A percentile compares a stretch with the other conserved stretches of the same genome.
Conservation (phyloP, 495 filamentous ascomycete genomes). For the Lichenothelia convexa region DNA sequence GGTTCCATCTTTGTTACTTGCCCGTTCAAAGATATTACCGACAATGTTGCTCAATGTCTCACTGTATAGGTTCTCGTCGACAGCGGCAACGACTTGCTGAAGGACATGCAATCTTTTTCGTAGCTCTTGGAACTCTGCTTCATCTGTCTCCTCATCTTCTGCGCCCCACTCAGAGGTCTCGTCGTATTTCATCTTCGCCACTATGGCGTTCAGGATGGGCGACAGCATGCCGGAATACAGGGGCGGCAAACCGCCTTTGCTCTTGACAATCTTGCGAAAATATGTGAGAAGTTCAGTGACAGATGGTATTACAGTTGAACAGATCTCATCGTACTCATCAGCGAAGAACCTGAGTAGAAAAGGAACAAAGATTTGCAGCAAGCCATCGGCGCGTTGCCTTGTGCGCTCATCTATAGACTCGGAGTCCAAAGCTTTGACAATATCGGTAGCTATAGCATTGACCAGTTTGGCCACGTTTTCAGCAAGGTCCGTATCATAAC, state of each 20-base stretch:
- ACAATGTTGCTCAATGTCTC: slow-evolving; percentile 72
- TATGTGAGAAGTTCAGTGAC: slow-evolving; percentile 79
- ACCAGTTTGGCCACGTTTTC: slow-evolving; percentile 92
- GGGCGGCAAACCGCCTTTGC: slow-evolving; percentile 37
- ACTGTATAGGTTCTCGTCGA: slow-evolving; percentile 71
- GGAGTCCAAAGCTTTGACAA: slow-evolving; percentile 57
- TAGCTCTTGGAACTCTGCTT: slow-evolving; percentile 94
- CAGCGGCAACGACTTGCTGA: slow-evolving; percentile 73
- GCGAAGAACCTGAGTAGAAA: slow-evolving; percentile 82
- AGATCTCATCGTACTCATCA: slow-evolving; percentile 95
- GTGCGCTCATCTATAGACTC: slow-evolving; percentile 36
- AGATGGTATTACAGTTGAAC: slow-evolving; percentile 80
- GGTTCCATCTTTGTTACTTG: slow-evolving; percentile 48
- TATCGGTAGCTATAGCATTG: slow-evolving; percentile 70
- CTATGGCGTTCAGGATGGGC: slow-evolving; percentile 74
- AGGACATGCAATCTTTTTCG: slow-evolving; percentile 72
- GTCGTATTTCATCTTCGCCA: slow-evolving; percentile 91
- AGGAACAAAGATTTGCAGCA: slow-evolving; percentile 66
- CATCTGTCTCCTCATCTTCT: slow-evolving; percentile 87
- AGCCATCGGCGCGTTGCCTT: slow-evolving; percentile 45
- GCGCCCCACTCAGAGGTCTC: slow-evolving; percentile 86
- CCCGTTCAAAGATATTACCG: slow-evolving; percentile 63
- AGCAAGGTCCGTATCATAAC: slow-evolving; percentile 86
- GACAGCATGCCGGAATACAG: slow-evolving; percentile 62
- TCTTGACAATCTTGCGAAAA: slow-evolving; percentile 57